Base-by-base conservation (phyloP, 2,329 filamentous ascomycete genomes). In the Fusarium coicis region DNA sequence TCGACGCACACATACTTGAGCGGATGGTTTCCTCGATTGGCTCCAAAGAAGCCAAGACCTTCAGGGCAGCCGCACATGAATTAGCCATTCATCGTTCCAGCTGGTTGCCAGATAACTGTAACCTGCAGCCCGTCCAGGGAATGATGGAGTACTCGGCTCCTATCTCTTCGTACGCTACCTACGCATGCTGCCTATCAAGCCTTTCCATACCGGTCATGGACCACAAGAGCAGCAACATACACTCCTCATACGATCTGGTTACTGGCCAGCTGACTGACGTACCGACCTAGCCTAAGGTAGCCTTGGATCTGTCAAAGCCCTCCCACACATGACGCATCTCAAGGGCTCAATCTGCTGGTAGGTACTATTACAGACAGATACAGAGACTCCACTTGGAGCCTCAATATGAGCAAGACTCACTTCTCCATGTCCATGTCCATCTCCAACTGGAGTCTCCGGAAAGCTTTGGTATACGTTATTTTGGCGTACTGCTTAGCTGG, bases 31-130 rank as follows among this genome's bases (percentile, higher is more conserved):
- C 58, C 62, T 66, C 57, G 64, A 50, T 57, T 62, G 46, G 61
- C 55, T 68, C 68, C 53, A 75, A 75, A 70, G 53, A 60, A 68
- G 68, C 56, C 66, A 65, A 53, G 73, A 49, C 52, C 47, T 56
- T 53, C 55, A 61, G 59, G 52, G 54, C 49, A 63, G 36, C 37
- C 28, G 26, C 26, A 59, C 36, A 32, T 40, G 37, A 54, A 36
- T 39, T 68, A 37, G 58, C 49, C 50, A 49, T 67, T 32, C 37
- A 56, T 68, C 19, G 46, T 44, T 62, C 34, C 28, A n/a, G 53
- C 39, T 47, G 52, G 60, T 49, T 68, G 59, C 54, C 59, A 59
- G 46, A 30, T 40, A 57, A 58, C 44, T 57, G 28, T 49, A 61
- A 58, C 49, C 66, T 65, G 42, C 47, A 49, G 30, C 37, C 47